phyloP scores from a whole-genome alignment of 208 protist genomes.

The Trypanosomatidae sp. region DNA sequence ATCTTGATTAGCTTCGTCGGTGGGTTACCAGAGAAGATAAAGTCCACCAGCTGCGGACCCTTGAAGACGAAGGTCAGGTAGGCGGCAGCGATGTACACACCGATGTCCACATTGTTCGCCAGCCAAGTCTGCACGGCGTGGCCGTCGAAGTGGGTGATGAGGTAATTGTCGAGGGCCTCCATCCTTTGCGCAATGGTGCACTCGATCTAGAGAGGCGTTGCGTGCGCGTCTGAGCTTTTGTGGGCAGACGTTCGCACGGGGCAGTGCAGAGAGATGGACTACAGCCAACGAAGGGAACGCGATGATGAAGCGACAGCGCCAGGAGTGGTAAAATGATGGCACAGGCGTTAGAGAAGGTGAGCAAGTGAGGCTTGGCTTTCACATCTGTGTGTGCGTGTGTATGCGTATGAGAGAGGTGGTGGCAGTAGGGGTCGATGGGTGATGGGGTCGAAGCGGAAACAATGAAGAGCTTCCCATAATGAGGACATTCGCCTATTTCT shows the following conservation, averaged over 20 bases:
- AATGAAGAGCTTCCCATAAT: not conserved
- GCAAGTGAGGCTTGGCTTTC: not conserved
- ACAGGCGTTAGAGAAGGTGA: not conserved
- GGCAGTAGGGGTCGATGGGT: not conserved
- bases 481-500: not conserved
- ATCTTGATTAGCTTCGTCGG: slow-evolving; percentile 39
- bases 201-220: not conserved
- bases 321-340: not conserved
- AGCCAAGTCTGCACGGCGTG: slow-evolving; percentile 30
- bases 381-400: not conserved
- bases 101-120: slow-evolving; percentile 30
- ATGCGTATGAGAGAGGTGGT: not conserved
- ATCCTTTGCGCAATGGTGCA: slow-evolving; percentile 6
- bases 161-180: slow-evolving; percentile 32
- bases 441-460: not conserved
- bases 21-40: slow-evolving; percentile 39
- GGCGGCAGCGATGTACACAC: slow-evolving; percentile 34
- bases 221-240: not conserved
- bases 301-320: no score
- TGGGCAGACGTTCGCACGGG: not conserved
- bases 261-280: not conserved
- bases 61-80: slow-evolving; percentile 56
- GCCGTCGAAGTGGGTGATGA: slow-evolving; percentile 27
- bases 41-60: slow-evolving; percentile 27
- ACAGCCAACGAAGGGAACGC: not conserved